phyloP scores from a whole-genome alignment of 148 eudicot species.

The Dysphania ambrosioides region DNA sequence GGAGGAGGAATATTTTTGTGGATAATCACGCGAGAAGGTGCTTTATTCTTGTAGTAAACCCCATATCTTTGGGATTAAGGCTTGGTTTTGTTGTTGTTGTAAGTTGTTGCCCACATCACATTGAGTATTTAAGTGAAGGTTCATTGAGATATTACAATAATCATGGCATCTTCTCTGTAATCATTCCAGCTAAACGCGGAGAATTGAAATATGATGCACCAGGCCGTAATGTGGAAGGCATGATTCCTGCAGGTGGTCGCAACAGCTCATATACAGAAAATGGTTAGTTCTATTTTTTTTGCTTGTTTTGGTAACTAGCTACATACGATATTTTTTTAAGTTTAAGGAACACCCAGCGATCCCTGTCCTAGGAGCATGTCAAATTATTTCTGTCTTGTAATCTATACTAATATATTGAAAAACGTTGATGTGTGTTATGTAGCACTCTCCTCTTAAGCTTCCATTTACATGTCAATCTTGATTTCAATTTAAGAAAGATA shows the following conservation, averaged over 20 bases:
- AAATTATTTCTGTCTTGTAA: slow-evolving; percentile 1
- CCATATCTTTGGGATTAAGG: too few species aligned
- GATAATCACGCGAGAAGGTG: too few species aligned
- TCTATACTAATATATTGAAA: too few species aligned
- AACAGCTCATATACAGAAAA: slow-evolving; percentile 41
- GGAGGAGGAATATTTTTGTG: too few species aligned
- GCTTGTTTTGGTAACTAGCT: neutral
- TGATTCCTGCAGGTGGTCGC: slow-evolving; percentile 42
- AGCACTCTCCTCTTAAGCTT: too few species aligned
- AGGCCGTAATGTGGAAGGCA: slow-evolving; percentile 38
- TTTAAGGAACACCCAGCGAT: neutral
- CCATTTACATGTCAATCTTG: too few species aligned
- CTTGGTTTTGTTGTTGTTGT: too few species aligned
- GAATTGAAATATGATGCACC: slow-evolving; percentile 46
- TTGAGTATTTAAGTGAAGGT: neutral
- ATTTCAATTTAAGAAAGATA: too few species aligned
- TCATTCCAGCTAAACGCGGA: slow-evolving; percentile 42
- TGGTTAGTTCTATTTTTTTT: slow-evolving; percentile 36
- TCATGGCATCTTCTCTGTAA: neutral
- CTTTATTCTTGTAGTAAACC: too few species aligned
- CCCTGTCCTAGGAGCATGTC: neutral
- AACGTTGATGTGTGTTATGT: too few species aligned
- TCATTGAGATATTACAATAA: neutral
- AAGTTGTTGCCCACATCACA: neutral
- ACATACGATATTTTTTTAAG: too few species aligned